Evolutionary conservation across 257 asterid genomes (phyloP), one percentile per base, ranked within the genome.

Genomic region (Petrea volubilis): DNA sequence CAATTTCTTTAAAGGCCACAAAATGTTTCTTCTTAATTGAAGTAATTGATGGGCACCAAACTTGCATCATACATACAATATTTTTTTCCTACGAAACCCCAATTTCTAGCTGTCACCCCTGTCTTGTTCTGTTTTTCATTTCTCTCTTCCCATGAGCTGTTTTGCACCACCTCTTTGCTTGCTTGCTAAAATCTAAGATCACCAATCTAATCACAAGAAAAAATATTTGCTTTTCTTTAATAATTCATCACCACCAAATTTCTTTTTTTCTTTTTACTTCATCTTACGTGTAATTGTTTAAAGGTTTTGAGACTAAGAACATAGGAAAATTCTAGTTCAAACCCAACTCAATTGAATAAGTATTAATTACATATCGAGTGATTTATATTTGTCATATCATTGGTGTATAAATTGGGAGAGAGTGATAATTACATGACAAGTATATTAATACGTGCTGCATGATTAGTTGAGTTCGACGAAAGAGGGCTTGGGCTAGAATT

Each of bases 141-240:
- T 68, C 49, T 28, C 18, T 70, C 47, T 70, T 34, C 23, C 69
- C 86, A 78, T 81, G 86, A 78, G 86, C 81, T 31, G 66, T 60
- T 67, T 61, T 67, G 83, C 81, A 74, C 86, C 83, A 81, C 80
- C 64, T 29, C 75, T 31, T 43, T 20, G 24, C 51, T 43, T 12
- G 21, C 57, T 10, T n/a, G 2, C 7, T 0, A n/a, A 15, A 25
- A 0, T 27, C 58, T 53, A 14, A 47, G 55, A 56, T 46, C 52
- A 55, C 9, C 33, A 36, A 40, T 1, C 53, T 56, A 56, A 21
- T 56, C 21, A 13, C 18, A 25, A 38, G 9, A 38, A 38, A 2
- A 2, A 6, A 24, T 0, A 33, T 36, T 68, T 34, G 18, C 40
- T 57, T 40, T 20, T 20, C 27, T 56, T 55, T 11, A 69, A 41